Percentiles rank a stretch among this genome's conserved stretches.
Conservation (phyloP, 1,139 yeast genomes). For the Yamadazyma atmosphaerica region DNA sequence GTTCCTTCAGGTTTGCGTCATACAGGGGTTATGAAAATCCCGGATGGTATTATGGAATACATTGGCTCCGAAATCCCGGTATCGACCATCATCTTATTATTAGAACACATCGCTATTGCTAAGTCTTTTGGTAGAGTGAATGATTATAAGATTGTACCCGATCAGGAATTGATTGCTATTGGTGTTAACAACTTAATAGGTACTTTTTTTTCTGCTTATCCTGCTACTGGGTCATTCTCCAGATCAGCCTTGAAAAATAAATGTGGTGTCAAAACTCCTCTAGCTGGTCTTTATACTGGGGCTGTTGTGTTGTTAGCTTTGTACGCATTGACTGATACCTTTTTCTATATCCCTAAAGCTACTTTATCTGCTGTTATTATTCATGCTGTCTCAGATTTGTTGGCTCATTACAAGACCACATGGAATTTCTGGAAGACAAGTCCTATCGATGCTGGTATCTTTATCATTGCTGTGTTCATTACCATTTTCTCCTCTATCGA, state of each 20-base stretch:
- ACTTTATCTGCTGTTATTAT: slow-evolving; percentile 84
- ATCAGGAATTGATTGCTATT: slow-evolving; percentile 92
- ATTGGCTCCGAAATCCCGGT: slow-evolving; percentile 84
- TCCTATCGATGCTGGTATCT: slow-evolving; percentile 78
- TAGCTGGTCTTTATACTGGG: slow-evolving; percentile 92
- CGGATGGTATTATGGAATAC: slow-evolving; percentile 57
- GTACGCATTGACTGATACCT: slow-evolving; percentile 78
- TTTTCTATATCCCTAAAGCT: slow-evolving; percentile 89
- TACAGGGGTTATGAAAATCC: slow-evolving; percentile 71
- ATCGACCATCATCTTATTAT: slow-evolving; percentile 73
- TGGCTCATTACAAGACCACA: slow-evolving; percentile 71
- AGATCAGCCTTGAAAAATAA: slow-evolving; percentile 93
- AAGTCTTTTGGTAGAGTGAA: slow-evolving; percentile 92
- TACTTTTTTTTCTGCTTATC: slow-evolving; percentile 89
- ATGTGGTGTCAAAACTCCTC: slow-evolving; percentile 94
- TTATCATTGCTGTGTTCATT: slow-evolving; percentile 72
- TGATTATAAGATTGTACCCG: slow-evolving; percentile 87
- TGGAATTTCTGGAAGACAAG: slow-evolving; percentile 73
- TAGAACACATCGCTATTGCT: slow-evolving; percentile 92
- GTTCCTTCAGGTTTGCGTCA: slow-evolving; percentile 83
- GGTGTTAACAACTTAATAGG: slow-evolving; percentile 91
- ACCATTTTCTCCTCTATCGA: slow-evolving; percentile 84
- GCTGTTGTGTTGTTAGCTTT: slow-evolving; percentile 83
- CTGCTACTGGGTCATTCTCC: slow-evolving; percentile 95
- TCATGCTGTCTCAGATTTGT: slow-evolving; percentile 91